These are phyloP conservation scores for Penicillium sp. DNA, from an alignment of 2,329 filamentous ascomycete genomes.

Conservation along the genomic window DNA sequence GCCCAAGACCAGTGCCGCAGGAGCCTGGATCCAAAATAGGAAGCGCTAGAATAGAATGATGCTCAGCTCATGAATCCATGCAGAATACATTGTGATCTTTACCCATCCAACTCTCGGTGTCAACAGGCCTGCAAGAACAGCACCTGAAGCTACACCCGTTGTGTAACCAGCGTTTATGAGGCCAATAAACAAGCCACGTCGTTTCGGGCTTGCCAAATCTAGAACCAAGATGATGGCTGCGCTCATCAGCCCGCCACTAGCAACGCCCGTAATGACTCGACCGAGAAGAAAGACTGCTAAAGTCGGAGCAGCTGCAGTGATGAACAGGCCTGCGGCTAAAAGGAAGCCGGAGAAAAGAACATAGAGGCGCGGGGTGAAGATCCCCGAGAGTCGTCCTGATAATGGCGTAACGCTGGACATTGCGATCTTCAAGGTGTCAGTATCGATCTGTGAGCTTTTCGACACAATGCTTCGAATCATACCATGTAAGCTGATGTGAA, in stretches of 20 bases:
- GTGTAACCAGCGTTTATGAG: constrained; percentile 72
- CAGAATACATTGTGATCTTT: constrained; percentile 28
- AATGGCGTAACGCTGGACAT: constrained; percentile 63
- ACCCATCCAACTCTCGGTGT: constrained; percentile 68
- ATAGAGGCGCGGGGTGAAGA: constrained; percentile 68
- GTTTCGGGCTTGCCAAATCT: constrained; percentile 66
- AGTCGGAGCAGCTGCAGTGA: constrained; percentile 61
- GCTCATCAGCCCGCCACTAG: constrained; percentile 69
- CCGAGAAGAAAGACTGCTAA: constrained; percentile 67
- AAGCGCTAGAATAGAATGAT: constrained; percentile 53
- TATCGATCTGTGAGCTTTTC: background rate
- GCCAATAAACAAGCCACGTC: constrained; percentile 71
- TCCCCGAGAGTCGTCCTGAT: constrained; percentile 67
- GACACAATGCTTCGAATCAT: constrained; percentile 7
- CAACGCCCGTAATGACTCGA: constrained; percentile 65
- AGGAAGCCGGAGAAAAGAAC: constrained; percentile 61
- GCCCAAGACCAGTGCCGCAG: constrained; percentile 61
- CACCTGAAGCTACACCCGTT: constrained; percentile 67
- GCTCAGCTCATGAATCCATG: background rate
- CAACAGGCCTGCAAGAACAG: constrained; percentile 66
- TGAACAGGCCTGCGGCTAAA: constrained; percentile 60
- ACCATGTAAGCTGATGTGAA: constrained; percentile 74
- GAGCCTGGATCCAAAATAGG: constrained; percentile 71
- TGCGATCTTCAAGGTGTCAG: constrained; percentile 47
- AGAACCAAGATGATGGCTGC: constrained; percentile 72